Percentiles rank a stretch among this genome's conserved stretches.
phyloP scores from a whole-genome alignment of 2,329 filamentous ascomycete species.

The Raffaelea arxii region DNA sequence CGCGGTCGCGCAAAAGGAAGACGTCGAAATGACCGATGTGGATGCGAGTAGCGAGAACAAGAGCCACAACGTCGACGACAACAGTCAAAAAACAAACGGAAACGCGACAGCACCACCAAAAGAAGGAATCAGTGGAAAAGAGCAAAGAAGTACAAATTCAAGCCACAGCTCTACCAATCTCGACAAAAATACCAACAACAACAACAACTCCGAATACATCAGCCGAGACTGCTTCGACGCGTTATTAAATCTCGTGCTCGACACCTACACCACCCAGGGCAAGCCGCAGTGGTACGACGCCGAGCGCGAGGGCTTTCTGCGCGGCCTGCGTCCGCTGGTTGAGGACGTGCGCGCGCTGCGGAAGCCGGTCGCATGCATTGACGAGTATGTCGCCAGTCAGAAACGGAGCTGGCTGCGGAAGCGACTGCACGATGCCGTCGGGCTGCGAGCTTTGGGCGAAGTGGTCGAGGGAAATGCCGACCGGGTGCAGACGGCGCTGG shows the following conservation, averaged over 20 bases:
- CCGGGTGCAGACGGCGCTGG: slow-evolving; percentile 2
- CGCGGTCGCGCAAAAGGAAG: too few relatives aligned
- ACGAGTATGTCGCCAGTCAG: slow-evolving; percentile 39
- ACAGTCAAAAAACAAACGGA: not conserved
- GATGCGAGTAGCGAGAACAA: not conserved
- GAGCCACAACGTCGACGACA: slow-evolving; percentile 9
- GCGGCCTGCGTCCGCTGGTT: slow-evolving; percentile 39
- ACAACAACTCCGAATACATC: slow-evolving; percentile 16
- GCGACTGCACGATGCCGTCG: slow-evolving; percentile 14
- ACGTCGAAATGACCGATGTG: not conserved
- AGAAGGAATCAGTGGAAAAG: not conserved
- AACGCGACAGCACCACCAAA: not conserved
- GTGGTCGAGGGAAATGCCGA: slow-evolving; percentile 7
- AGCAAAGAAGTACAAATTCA: not conserved
- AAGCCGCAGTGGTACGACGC: slow-evolving; percentile 41
- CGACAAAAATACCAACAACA: not conserved
- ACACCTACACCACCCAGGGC: slow-evolving; percentile 23
- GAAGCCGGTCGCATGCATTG: slow-evolving; percentile 33
- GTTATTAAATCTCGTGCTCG: slow-evolving; percentile 34
- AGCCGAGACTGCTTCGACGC: slow-evolving; percentile 39
- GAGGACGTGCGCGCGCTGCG: slow-evolving; percentile 34
- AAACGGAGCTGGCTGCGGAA: slow-evolving; percentile 38
- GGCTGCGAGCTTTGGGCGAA: slow-evolving; percentile 13
- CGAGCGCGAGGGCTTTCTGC: slow-evolving; percentile 35
- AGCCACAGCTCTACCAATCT: too few relatives aligned